phyloP scores from a whole-genome alignment of 106 monocot genomes.

The Dendrobium catenatum region DNA sequence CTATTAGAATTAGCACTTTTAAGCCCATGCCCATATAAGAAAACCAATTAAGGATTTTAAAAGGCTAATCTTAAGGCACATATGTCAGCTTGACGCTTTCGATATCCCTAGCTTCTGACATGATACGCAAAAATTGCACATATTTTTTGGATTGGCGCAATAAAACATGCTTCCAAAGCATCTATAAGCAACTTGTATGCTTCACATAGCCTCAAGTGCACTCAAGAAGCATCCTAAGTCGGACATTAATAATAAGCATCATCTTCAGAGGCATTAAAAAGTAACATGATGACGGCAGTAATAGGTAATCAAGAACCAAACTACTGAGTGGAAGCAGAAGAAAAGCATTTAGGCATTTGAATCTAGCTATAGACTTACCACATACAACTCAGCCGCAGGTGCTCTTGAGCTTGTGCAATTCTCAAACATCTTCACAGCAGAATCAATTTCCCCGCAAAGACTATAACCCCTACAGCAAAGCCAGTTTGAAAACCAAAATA shows the following conservation, averaged over 20 bases:
- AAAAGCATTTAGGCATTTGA: background rate
- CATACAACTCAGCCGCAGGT: conserved; percentile 51
- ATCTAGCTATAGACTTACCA: conserved; percentile 29
- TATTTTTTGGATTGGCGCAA: background rate
- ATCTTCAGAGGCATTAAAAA: background rate
- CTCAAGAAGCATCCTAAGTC: background rate
- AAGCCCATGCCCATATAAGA: background rate
- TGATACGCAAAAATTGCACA: background rate
- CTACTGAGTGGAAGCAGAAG: background rate
- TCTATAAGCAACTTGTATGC: background rate
- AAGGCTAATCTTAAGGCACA: background rate
- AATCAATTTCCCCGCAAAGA: conserved; percentile 58
- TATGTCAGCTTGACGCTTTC: background rate
- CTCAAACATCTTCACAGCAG: conserved; percentile 56
- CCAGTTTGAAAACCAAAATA: background rate
- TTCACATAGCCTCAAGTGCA: background rate
- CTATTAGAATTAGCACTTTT: background rate
- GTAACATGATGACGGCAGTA: background rate
- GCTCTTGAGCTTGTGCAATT: conserved; percentile 47
- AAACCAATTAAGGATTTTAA: background rate
- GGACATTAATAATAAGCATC: background rate
- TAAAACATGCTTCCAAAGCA: background rate
- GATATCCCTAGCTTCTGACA: background rate
- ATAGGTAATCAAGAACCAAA: background rate
- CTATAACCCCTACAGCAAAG: conserved; percentile 45